These are phyloP conservation scores for Ophiostoma populinum DNA, from an alignment of 2,329 filamentous ascomycete species.

Conservation along the genomic window DNA sequence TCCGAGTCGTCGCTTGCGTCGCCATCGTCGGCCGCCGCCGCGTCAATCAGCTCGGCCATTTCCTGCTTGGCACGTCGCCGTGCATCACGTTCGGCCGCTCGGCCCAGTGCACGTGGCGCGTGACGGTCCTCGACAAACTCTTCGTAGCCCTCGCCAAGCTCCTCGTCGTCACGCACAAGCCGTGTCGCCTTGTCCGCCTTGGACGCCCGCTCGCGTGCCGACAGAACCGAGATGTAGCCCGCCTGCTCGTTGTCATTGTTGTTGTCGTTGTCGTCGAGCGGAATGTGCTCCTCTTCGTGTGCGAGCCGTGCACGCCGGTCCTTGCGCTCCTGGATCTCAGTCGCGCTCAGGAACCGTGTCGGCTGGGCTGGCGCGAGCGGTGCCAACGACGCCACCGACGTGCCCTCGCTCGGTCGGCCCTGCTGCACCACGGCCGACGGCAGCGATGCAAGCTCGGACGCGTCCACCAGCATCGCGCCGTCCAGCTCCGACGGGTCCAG, in stretches of 20 bases:
- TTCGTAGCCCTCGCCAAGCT: conserved; percentile 85
- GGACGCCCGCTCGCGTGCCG: conserved; percentile 14
- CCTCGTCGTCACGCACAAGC: conserved; percentile 72
- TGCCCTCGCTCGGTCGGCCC: background rate
- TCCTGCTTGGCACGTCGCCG: conserved; percentile 49
- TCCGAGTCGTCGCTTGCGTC: conserved; percentile 43
- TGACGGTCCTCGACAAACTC: conserved; percentile 70
- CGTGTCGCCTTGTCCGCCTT: conserved; percentile 55
- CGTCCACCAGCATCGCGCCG: conserved; percentile 45
- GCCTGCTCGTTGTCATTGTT: conserved; percentile 17
- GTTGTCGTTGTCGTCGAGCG: conserved; percentile 24
- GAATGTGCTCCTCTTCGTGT: background rate
- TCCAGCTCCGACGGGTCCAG: conserved; percentile 44
- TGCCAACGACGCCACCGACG: conserved; percentile 4
- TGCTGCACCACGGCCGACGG: conserved; percentile 10
- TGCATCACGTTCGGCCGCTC: conserved; percentile 59
- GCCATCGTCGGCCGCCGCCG: conserved; percentile 33
- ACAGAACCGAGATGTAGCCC: conserved; percentile 17
- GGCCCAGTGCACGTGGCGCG: conserved; percentile 52
- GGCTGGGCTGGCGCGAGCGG: conserved; percentile 16
- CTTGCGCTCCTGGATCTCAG: conserved; percentile 83
- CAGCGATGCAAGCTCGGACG: conserved; percentile 19
- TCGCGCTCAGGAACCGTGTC: conserved; percentile 53
- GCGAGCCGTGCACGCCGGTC: conserved; percentile 70
- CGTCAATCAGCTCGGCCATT: conserved; percentile 69